These are phyloP conservation scores for Cladophialophora exuberans DNA, from an alignment of 2,329 filamentous ascomycete genomes.

Conservation along the genomic window DNA sequence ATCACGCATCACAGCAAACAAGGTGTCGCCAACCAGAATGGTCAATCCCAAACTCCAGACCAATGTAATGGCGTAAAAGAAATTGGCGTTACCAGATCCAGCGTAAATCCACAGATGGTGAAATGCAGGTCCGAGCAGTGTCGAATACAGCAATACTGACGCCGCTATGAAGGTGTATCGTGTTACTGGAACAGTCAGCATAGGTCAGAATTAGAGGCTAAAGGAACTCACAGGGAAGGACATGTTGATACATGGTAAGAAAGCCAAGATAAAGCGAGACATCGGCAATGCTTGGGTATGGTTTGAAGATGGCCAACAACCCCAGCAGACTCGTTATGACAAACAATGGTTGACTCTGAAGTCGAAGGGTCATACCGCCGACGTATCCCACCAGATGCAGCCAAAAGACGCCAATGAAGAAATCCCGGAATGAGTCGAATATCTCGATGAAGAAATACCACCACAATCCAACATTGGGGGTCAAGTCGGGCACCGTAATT, in stretches of 20 bases:
- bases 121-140: constrained; percentile 88
- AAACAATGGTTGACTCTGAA: constrained; percentile 84
- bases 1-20: constrained; percentile 87
- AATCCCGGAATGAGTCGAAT: constrained; percentile 96
- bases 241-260: constrained; percentile 83
- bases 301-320: constrained; percentile 93
- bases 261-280: constrained; percentile 82
- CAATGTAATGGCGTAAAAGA: constrained; percentile 99
- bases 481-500: constrained; percentile 85
- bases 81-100: constrained; percentile 96
- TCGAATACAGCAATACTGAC: constrained; percentile 82
- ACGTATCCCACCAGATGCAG: constrained; percentile 90
- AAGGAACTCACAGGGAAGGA: constrained; percentile 73
- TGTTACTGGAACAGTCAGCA: constrained; percentile 65
- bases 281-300: constrained; percentile 92
- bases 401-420: constrained; percentile 98
- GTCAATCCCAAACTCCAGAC: constrained; percentile 94
- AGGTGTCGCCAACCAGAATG: constrained; percentile 80
- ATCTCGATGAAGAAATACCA: constrained; percentile 99
- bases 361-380: constrained; percentile 77
- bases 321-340: constrained; percentile 83
- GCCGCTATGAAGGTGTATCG: constrained; percentile 88
- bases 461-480: constrained; percentile 94
- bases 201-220: neutral
- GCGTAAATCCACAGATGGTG: constrained; percentile 99